phyloP scores from a whole-genome alignment of 495 filamentous ascomycete species.

The Niebla homalea region DNA sequence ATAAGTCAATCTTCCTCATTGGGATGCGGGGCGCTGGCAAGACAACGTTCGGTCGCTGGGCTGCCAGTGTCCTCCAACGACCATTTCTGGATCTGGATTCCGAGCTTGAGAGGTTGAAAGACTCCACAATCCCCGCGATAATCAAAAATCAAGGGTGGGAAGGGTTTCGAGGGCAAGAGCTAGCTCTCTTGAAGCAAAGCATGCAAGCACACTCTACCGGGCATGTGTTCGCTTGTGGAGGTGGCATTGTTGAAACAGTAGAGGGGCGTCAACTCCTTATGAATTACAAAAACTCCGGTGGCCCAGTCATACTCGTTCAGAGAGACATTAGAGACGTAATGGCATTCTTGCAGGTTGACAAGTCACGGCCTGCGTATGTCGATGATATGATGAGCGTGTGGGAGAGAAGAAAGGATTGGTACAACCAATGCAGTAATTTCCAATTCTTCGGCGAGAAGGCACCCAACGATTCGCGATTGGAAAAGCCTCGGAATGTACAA shows the following conservation, averaged over 20 bases:
- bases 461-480: slow-evolving; percentile 55
- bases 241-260: slow-evolving; percentile 80
- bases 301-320: slow-evolving; percentile 80
- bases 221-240: slow-evolving; percentile 85
- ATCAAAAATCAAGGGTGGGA: slow-evolving; percentile 74
- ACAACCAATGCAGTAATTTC: slow-evolving; percentile 85
- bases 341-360: slow-evolving; percentile 78
- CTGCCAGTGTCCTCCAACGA: slow-evolving; percentile 56
- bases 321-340: slow-evolving; percentile 81
- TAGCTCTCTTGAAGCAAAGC: slow-evolving; percentile 55
- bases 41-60: slow-evolving; percentile 81
- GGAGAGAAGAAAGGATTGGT: slow-evolving; percentile 83
- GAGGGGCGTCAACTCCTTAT: slow-evolving; percentile 65
- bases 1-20: slow-evolving; percentile 77
- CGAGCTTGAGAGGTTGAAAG: slow-evolving; percentile 60
- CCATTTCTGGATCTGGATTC: slow-evolving; percentile 78
- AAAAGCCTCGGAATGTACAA: no score
- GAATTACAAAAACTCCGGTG: slow-evolving; percentile 63
- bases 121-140: slow-evolving; percentile 71
- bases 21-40: slow-evolving; percentile 98
- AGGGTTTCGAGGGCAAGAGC: slow-evolving; percentile 71
- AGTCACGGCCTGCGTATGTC: slow-evolving; percentile 82
- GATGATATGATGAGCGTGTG: slow-evolving; percentile 92
- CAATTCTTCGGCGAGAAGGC: slow-evolving; percentile 73
- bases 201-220: slow-evolving; percentile 61